A percentile compares a stretch with the other conserved stretches of the same genome.
Conservation (phyloP, 2,329 filamentous ascomycete genomes). For the Epichloe brachyelytri region DNA sequence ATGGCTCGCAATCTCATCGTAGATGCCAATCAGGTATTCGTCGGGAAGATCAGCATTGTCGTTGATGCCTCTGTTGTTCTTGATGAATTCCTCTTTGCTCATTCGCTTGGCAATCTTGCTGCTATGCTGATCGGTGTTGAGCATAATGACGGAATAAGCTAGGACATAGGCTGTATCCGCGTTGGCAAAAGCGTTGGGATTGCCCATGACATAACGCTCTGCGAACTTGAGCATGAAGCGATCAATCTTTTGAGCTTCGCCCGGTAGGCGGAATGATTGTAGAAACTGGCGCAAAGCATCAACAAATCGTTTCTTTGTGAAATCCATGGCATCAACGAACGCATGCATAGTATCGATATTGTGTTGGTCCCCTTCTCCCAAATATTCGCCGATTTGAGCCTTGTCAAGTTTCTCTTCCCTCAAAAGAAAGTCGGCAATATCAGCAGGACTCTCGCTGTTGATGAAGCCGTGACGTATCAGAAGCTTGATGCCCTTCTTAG, state of each 20-base stretch:
- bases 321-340: slow-evolving; percentile 93
- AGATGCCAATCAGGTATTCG: slow-evolving; percentile 82
- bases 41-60: slow-evolving; percentile 87
- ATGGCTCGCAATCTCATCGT: slow-evolving; percentile 78
- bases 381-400: slow-evolving; percentile 80
- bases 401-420: slow-evolving; percentile 81
- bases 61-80: slow-evolving; percentile 97
- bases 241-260: slow-evolving; percentile 97
- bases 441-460: slow-evolving; percentile 58
- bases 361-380: slow-evolving; percentile 84
- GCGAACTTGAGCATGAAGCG: slow-evolving; percentile 99
- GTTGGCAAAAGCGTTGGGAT: slow-evolving; percentile 94
- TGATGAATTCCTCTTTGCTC: slow-evolving; percentile 96
- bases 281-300: slow-evolving; percentile 84
- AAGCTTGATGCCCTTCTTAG: slow-evolving; percentile 81
- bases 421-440: slow-evolving; percentile 75
- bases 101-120: slow-evolving; percentile 72
- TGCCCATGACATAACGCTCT: slow-evolving; percentile 85
- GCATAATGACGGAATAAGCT: slow-evolving; percentile 89
- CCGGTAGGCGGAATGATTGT: slow-evolving; percentile 86
- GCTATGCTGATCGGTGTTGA: slow-evolving; percentile 95
- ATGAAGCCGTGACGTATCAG: slow-evolving; percentile 82
- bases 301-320: slow-evolving; percentile 80
- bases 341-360: slow-evolving; percentile 98
- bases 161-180: slow-evolving; percentile 96